Percentiles rank a stretch among this genome's conserved stretches.
Evolutionary conservation across 768 basidiomycete species (phyloP).

Genomic region (Suillus lakei): DNA sequence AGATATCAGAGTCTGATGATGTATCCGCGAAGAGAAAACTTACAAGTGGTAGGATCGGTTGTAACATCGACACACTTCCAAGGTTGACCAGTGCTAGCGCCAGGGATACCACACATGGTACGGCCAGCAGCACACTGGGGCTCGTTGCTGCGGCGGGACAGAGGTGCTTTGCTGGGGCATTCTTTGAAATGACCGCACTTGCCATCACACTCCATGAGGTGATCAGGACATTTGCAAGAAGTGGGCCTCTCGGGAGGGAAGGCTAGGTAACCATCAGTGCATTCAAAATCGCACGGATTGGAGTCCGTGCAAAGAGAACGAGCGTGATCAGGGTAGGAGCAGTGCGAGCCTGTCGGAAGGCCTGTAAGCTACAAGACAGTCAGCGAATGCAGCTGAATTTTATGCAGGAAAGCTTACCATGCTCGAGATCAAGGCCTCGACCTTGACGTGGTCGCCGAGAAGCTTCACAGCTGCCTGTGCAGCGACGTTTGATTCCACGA

Average conservation of each 20-base stretch:
- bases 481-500: constrained; percentile 29
- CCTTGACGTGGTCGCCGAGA: constrained; percentile 25
- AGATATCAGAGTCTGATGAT: constrained; percentile 1
- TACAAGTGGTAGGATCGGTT: constrained; percentile 35
- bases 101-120: constrained; percentile 31
- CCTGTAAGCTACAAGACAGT: constrained; percentile 27
- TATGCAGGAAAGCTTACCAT: constrained; percentile 23
- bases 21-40: constrained; percentile 16
- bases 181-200: constrained; percentile 30
- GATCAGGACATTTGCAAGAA: constrained; percentile 33
- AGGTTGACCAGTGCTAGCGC: constrained; percentile 17
- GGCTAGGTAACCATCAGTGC: constrained; percentile 31
- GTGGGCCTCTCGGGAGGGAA: constrained; percentile 22
- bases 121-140: constrained; percentile 27
- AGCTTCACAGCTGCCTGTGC: constrained; percentile 26
- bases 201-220: constrained; percentile 34
- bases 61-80: constrained; percentile 38
- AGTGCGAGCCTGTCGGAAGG: constrained; percentile 21
- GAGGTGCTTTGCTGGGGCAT: constrained; percentile 22
- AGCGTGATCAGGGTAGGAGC: constrained; percentile 39
- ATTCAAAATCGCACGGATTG: constrained; percentile 35
- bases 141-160: constrained; percentile 21
- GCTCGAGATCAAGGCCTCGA: constrained; percentile 21
- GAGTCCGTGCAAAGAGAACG: constrained; percentile 18
- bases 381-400: neutral